phyloP scores from a whole-genome alignment of 108 stramenopile genomes.

The Skeletonema costatum region DNA sequence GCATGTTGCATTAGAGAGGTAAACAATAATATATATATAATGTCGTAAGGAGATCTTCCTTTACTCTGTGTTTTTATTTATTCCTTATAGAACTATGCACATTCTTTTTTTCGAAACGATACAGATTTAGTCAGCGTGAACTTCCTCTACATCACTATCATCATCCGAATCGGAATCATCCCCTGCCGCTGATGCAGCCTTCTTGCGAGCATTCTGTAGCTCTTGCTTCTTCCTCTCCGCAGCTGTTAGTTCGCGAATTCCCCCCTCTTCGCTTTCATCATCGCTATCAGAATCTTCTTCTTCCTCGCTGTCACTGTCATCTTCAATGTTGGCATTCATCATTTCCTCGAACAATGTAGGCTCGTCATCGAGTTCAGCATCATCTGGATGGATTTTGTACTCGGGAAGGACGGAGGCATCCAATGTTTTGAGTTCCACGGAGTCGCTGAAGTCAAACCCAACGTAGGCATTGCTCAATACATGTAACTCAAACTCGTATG shows the following conservation, averaged over 20 bases:
- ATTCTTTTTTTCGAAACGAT: conserved; percentile 6
- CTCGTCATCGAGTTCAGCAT: conserved; percentile 97
- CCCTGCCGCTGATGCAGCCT: conserved; percentile 59
- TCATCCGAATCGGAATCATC: conserved; percentile 75
- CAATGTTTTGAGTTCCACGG: conserved; percentile 76
- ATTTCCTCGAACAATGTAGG: conserved; percentile 98
- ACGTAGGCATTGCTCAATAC: conserved; percentile 95
- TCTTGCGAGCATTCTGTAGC: conserved; percentile 79
- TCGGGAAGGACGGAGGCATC: conserved; percentile 91
- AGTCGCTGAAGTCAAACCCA: conserved; percentile 84
- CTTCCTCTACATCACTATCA: conserved; percentile 82
- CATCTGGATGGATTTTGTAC: conserved; percentile 96
- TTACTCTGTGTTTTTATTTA: conserved; percentile 1
- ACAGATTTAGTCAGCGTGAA: conserved; percentile 56
- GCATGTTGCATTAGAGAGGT: conserved; percentile 74
- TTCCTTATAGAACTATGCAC: conserved; percentile 24
- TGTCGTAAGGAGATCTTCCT: background rate
- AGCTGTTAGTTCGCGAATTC: conserved; percentile 68
- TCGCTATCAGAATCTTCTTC: conserved; percentile 76
- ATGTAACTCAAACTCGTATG: conserved; percentile 88
- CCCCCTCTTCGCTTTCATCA: conserved; percentile 56
- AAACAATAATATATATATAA: background rate
- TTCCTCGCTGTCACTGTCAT: conserved; percentile 81
- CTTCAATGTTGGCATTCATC: conserved; percentile 90
- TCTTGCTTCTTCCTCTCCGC: conserved; percentile 85